These are phyloP conservation scores for Leccinum uliginosum DNA, from an alignment of 768 basidiomycete genomes.

Conservation along the genomic window DNA sequence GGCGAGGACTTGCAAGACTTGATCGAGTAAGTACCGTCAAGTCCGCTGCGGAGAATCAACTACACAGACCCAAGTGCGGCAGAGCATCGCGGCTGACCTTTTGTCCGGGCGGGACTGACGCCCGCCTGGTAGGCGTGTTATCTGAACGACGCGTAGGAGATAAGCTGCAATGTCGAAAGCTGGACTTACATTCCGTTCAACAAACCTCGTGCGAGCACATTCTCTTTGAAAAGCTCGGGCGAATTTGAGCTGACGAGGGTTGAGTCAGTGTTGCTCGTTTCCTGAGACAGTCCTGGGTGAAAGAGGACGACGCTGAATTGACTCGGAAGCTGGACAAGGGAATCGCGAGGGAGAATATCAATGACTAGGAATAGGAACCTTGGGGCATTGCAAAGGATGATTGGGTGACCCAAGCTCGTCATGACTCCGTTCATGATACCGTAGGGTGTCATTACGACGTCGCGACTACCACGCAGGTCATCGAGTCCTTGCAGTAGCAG, in stretches of 20 bases:
- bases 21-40: slow-evolving; percentile 51
- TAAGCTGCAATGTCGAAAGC: not conserved
- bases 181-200: slow-evolving; percentile 50
- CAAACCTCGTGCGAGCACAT: slow-evolving; percentile 47
- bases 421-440: not conserved
- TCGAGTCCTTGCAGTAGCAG: slow-evolving; percentile 39
- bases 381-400: slow-evolving; percentile 2
- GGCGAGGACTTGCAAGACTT: slow-evolving; percentile 41
- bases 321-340: slow-evolving; percentile 10
- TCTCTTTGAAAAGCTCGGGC: slow-evolving; percentile 57
- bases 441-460: slow-evolving; percentile 27
- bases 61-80: not conserved
- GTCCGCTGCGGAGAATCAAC: slow-evolving; percentile 33
- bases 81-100: slow-evolving; percentile 35
- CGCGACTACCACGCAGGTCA: slow-evolving; percentile 34
- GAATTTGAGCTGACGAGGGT: slow-evolving; percentile 49
- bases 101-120: slow-evolving; percentile 47
- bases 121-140: slow-evolving; percentile 59
- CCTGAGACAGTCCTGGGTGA: slow-evolving; percentile 22
- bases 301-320: slow-evolving; percentile 12
- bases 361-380: slow-evolving; percentile 13
- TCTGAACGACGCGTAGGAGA: slow-evolving; percentile 32
- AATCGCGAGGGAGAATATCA: slow-evolving; percentile 17
- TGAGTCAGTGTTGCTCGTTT: slow-evolving; percentile 10
- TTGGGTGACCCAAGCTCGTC: slow-evolving; percentile 14